Percentiles rank a stretch among this genome's conserved stretches.
phyloP scores from a whole-genome alignment of 2,329 filamentous ascomycete genomes.

The Talaromyces sp. region DNA sequence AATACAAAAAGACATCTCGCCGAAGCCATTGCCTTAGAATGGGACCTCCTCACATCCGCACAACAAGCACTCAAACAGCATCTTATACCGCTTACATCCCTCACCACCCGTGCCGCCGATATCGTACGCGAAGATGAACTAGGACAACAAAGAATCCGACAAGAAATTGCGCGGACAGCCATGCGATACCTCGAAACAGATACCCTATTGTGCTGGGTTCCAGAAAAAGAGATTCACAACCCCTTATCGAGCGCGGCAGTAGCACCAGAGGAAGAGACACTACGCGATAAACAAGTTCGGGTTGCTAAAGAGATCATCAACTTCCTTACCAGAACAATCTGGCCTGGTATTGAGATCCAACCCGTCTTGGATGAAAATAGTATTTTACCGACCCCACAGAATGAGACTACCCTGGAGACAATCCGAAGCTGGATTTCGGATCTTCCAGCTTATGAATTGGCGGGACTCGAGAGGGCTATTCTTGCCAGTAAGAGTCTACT shows the following conservation, averaged over 20 bases:
- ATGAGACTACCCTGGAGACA: slow-evolving; percentile 67
- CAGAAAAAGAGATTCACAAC: slow-evolving; percentile 49
- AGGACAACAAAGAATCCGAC: slow-evolving; percentile 51
- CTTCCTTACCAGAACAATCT: slow-evolving; percentile 67
- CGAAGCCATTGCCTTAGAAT: slow-evolving; percentile 81
- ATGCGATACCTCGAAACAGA: slow-evolving; percentile 90
- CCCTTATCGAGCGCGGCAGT: slow-evolving; percentile 48
- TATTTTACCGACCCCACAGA: slow-evolving; percentile 71
- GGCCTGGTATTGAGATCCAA: slow-evolving; percentile 73
- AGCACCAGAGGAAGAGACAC: slow-evolving; percentile 48
- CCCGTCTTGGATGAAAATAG: slow-evolving; percentile 75
- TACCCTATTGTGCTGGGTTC: slow-evolving; percentile 85
- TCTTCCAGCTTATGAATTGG: slow-evolving; percentile 73
- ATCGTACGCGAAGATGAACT: slow-evolving; percentile 63
- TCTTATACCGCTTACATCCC: slow-evolving; percentile 82
- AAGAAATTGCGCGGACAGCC: slow-evolving; percentile 60
- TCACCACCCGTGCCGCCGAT: slow-evolving; percentile 77
- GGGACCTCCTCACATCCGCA: slow-evolving; percentile 76
- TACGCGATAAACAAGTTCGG: slow-evolving; percentile 68
- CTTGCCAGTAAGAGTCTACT: slow-evolving; percentile 84
- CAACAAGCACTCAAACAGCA: slow-evolving; percentile 82
- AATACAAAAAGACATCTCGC: slow-evolving; percentile 73
- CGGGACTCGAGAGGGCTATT: slow-evolving; percentile 76
- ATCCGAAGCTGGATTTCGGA: slow-evolving; percentile 71
- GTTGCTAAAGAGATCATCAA: slow-evolving; percentile 65